Percentiles rank a stretch among this genome's conserved stretches.
Conservation (phyloP, 345 rosid genomes). For the Psidium friedrichsthalianum region DNA sequence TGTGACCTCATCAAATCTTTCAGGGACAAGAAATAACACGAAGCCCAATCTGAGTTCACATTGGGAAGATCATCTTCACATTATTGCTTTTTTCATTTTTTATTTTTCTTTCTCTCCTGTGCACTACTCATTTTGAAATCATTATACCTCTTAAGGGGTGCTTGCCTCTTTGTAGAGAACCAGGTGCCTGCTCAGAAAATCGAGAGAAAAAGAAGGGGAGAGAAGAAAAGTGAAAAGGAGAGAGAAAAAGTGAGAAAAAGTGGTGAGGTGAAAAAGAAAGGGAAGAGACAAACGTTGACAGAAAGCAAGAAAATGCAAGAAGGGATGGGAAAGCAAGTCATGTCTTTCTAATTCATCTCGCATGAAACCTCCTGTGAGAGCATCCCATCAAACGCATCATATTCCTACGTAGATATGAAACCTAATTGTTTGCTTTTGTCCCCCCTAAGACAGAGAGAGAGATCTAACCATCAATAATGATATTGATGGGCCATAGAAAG, state of each 20-base stretch:
- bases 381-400: slow-evolving; percentile 28
- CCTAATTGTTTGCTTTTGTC: slow-evolving; percentile 30
- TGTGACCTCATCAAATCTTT: slow-evolving; percentile 57
- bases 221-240: not conserved
- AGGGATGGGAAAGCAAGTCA: not conserved
- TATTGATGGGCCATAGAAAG: not conserved
- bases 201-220: slow-evolving; percentile 5
- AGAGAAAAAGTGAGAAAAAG: slow-evolving; percentile 4
- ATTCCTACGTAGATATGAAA: slow-evolving; percentile 47
- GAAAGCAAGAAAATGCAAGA: slow-evolving; percentile 2
- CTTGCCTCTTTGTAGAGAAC: slow-evolving; percentile 33
- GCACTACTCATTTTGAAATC: slow-evolving; percentile 31
- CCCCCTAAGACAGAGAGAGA: not conserved
- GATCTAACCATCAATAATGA: not conserved
- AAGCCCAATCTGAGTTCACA: slow-evolving; percentile 90
- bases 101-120: not conserved
- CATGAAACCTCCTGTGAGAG: slow-evolving; percentile 9
- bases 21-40: slow-evolving; percentile 56
- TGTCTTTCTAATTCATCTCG: not conserved
- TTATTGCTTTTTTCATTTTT: not conserved
- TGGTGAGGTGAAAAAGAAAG: slow-evolving; percentile 26
- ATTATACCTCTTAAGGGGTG: slow-evolving; percentile 9
- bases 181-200: slow-evolving; percentile 38
- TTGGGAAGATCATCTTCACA: slow-evolving; percentile 53
- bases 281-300: slow-evolving; percentile 35